Base-by-base conservation (phyloP, 176 grass and related monocot species). In the Oryza nivara region DNA sequence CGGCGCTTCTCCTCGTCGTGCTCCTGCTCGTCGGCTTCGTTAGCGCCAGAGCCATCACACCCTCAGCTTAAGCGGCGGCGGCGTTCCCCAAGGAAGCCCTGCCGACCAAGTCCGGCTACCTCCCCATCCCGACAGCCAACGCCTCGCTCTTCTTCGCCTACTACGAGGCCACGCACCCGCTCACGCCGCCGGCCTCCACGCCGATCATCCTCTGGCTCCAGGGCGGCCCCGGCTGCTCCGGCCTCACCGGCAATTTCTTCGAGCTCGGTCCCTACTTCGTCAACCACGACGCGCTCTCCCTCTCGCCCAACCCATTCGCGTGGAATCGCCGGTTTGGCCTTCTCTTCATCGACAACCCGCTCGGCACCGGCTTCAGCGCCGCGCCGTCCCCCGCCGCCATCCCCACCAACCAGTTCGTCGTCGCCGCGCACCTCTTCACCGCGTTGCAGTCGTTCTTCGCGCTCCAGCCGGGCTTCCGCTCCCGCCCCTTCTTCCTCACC, bases 331-430 rank as follows among this genome's bases (percentile, higher is more conserved):
- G 81, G 40, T 88, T 90, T 44, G 88, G 79, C 3, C 78, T 93
- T 14, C 85, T 93, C 64, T 90, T 93, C 92, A 40, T 90, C 35
- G 85, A 93, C 79, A 93, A 26, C 79, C 92, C 92, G 14, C 85
- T 93, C 9, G 88, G 88, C 65, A 75, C 87, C 9, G 91, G 87
- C 56, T 92, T 82, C 87, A 88, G 87, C 75, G 6, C 35, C n/a
- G 74, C 74, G 19, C 67, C 87, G 8, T 56, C 67, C 19, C 3
- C 65, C 3, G 13, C n/a, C n/a, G 45, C 30, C 72, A 72, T 95
- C 40, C 90, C 90, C 25, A 64, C 11, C 2, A 67, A 90, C 80
- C 93, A 95, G 56, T 28, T 75, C 66, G 48, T 51, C 82, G 40
- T 92, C 70, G 80, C 93, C 0, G 80, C 26, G 7, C 83, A 95